phyloP scores from a whole-genome alignment of 164 flowering plant species.

The Liriodendron chinense region DNA sequence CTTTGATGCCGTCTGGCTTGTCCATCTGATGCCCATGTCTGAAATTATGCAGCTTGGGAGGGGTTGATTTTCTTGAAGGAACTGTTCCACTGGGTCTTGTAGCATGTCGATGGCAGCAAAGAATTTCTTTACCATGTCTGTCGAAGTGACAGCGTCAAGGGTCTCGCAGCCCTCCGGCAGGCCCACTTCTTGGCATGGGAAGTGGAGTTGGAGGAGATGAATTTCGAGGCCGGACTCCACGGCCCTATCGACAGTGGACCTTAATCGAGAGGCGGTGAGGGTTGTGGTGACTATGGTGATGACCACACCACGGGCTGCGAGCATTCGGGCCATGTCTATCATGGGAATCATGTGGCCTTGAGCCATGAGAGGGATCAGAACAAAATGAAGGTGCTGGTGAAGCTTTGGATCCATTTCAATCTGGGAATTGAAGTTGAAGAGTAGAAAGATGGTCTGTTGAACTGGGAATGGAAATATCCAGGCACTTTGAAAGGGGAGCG shows the following conservation, averaged over 20 bases:
- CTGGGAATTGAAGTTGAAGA: neutral
- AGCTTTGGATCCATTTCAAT: slow-evolving; percentile 8
- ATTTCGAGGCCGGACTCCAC: slow-evolving; percentile 24
- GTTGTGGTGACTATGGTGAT: slow-evolving; percentile 59
- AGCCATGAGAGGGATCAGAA: slow-evolving; percentile 27
- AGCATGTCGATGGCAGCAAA: slow-evolving; percentile 27
- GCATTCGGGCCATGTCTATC: slow-evolving; percentile 52
- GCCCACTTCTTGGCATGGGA: slow-evolving; percentile 39
- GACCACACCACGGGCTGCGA: slow-evolving; percentile 32
- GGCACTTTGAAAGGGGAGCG: too few species aligned
- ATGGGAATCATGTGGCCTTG: slow-evolving; percentile 38
- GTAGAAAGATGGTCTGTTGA: neutral
- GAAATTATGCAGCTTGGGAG: slow-evolving; percentile 45
- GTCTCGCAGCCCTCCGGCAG: slow-evolving; percentile 56
- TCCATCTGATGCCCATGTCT: slow-evolving; percentile 40
- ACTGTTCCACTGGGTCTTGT: slow-evolving; percentile 32
- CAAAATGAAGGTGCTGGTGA: slow-evolving; percentile 15
- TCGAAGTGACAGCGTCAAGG: slow-evolving; percentile 36
- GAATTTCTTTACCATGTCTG: slow-evolving; percentile 24
- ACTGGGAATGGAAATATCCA: too few species aligned
- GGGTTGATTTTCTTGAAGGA: slow-evolving; percentile 23
- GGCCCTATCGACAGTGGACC: slow-evolving; percentile 18
- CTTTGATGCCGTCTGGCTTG: slow-evolving; percentile 24
- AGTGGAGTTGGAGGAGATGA: slow-evolving; percentile 19
- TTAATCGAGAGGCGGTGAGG: slow-evolving; percentile 28